Conservation (phyloP, 805 yeast species). For the Saccharomycopsis synnaedendra region DNA sequence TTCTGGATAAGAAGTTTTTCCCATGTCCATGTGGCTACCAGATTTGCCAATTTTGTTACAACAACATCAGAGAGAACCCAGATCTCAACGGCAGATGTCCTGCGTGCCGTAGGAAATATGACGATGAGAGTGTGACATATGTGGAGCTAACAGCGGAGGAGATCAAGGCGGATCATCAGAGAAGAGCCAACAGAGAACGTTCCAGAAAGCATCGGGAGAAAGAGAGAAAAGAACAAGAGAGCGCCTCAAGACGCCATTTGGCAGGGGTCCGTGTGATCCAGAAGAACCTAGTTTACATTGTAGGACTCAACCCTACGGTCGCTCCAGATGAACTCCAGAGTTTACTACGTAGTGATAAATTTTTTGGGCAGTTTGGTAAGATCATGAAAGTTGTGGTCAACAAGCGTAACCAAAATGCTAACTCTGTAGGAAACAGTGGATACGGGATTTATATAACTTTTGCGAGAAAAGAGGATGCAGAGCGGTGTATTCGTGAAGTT, state of each 20-base stretch:
- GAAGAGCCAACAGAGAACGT: conserved; percentile 70
- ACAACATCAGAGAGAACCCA: conserved; percentile 90
- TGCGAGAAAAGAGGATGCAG: conserved; percentile 88
- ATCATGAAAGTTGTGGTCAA: conserved; percentile 90
- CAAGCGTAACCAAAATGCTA: conserved; percentile 44
- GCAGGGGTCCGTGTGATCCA: conserved; percentile 97
- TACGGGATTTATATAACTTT: conserved; percentile 94
- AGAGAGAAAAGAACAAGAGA: conserved; percentile 84
- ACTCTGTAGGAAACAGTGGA: conserved; percentile 34
- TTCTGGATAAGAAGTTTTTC: conserved; percentile 88
- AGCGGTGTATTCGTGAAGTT: conserved; percentile 80
- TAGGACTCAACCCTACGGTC: conserved; percentile 81
- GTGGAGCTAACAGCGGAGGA: conserved; percentile 78
- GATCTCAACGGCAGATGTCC: conserved; percentile 96
- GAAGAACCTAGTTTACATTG: conserved; percentile 93
- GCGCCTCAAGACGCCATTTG: conserved; percentile 68
- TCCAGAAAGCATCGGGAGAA: conserved; percentile 80
- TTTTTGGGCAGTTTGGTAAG: conserved; percentile 97
- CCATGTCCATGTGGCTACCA: conserved; percentile 99
- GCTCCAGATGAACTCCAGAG: conserved; percentile 79
- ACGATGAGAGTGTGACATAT: conserved; percentile 87
- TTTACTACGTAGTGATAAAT: conserved; percentile 76
- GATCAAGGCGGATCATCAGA: conserved; percentile 63
- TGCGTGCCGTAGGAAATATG: conserved; percentile 90
- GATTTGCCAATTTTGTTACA: conserved; percentile 96